A percentile compares a stretch with the other conserved stretches of the same genome.
phyloP scores from a whole-genome alignment of 1,139 yeast species.

The Blastobotrys raffinosifermentans region DNA sequence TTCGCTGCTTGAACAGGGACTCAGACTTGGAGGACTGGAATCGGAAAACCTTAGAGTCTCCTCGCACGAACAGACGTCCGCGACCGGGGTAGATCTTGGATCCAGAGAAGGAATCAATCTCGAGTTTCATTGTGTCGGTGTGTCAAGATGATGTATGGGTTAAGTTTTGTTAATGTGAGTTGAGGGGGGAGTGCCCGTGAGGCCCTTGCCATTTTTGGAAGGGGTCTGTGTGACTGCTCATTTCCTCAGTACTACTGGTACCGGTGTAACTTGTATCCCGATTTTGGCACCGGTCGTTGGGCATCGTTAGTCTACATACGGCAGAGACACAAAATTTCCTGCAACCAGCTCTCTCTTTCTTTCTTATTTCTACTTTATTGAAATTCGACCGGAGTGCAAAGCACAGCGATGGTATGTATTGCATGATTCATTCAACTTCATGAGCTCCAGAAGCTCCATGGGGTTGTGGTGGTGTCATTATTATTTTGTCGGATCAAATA shows the following conservation, averaged over 20 bases:
- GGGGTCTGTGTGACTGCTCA: too few relatives aligned
- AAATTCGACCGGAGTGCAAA: constrained; percentile 76
- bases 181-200: constrained; percentile 1
- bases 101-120: constrained; percentile 99
- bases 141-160: constrained; percentile 10
- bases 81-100: constrained; percentile 99
- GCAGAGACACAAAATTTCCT: too few relatives aligned
- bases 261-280: too few relatives aligned
- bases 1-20: constrained; percentile 98
- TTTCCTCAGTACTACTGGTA: background rate
- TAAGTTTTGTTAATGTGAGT: background rate
- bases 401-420: constrained; percentile 97
- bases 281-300: too few relatives aligned
- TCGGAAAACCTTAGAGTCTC: constrained; percentile 99
- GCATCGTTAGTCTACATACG: too few relatives aligned
- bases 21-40: constrained; percentile 98
- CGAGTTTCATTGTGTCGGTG: constrained; percentile 78
- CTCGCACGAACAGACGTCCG: constrained; percentile 83
- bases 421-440: constrained; percentile 1
- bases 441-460: too few relatives aligned
- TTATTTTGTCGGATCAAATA: background rate
- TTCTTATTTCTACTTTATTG: constrained; percentile 5
- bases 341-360: too few relatives aligned
- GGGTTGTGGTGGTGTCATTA: constrained; percentile 3
- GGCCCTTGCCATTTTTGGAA: too few relatives aligned